These are phyloP conservation scores for Globisporangium alternatum DNA, from an alignment of 352 stramenopile genomes.

Conservation along the genomic window DNA sequence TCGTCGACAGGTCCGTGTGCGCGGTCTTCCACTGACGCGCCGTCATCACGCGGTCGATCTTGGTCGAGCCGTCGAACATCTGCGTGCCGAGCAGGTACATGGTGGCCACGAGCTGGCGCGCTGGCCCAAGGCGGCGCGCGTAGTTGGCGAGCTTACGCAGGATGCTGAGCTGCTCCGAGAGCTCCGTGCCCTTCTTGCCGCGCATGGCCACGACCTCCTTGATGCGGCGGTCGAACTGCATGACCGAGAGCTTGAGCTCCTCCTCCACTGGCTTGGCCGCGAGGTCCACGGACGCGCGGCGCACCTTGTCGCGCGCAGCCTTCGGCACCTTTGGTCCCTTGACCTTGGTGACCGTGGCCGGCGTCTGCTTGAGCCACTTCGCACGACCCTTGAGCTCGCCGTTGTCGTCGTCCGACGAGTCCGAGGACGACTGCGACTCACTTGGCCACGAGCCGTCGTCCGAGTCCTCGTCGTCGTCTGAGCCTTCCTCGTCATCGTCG, in stretches of 20 bases:
- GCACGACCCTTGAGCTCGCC: constrained; percentile 94
- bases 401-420: constrained; percentile 68
- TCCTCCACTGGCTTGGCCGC: constrained; percentile 68
- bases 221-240: constrained; percentile 80
- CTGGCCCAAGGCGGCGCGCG: constrained; percentile 66
- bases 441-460: constrained; percentile 43
- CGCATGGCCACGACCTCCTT: constrained; percentile 84
- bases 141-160: constrained; percentile 84
- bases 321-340: constrained; percentile 47
- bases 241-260: constrained; percentile 75
- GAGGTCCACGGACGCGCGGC: constrained; percentile 39
- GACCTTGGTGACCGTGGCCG: constrained; percentile 46
- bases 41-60: constrained; percentile 87
- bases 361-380: constrained; percentile 94
- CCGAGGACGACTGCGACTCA: constrained; percentile 55
- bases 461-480: constrained; percentile 30
- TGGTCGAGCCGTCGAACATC: constrained; percentile 80
- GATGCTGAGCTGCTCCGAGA: constrained; percentile 61
- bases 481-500: constrained; percentile 40
- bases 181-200: constrained; percentile 80
- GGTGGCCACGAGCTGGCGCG: constrained; percentile 68
- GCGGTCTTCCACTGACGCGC: constrained; percentile 73
- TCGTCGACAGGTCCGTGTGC: constrained; percentile 55
- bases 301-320: constrained; percentile 51
- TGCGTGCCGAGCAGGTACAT: constrained; percentile 83